Percentiles rank a stretch among this genome's conserved stretches.
Conservation (phyloP, 768 basidiomycete genomes). For the Amanita thiersii region DNA sequence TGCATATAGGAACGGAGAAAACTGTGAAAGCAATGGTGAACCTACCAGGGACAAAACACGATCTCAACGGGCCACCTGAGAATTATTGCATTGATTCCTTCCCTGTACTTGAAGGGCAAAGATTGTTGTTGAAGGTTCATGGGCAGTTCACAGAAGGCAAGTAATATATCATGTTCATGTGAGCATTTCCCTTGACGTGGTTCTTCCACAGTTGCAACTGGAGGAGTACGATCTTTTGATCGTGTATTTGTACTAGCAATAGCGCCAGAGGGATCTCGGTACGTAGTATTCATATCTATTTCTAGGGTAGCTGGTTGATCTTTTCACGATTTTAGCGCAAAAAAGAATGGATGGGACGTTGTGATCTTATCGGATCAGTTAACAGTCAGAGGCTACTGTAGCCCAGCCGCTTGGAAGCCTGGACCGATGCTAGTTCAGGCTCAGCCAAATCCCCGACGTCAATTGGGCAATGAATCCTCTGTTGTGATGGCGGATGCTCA, state of each 20-base stretch:
- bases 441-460: conserved; percentile 12
- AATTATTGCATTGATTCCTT: conserved; percentile 88
- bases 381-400: conserved; percentile 78
- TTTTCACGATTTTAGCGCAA: conserved; percentile 46
- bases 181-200: not conserved
- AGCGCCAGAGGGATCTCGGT: conserved; percentile 78
- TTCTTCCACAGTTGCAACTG: conserved; percentile 28
- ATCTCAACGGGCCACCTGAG: conserved; percentile 66
- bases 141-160: conserved; percentile 88
- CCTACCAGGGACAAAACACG: conserved; percentile 78
- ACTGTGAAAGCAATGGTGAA: conserved; percentile 49
- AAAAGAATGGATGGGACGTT: conserved; percentile 81
- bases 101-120: conserved; percentile 57
- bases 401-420: conserved; percentile 68
- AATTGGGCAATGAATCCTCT: conserved; percentile 19
- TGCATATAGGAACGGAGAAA: conserved; percentile 67
- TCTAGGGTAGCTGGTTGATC: conserved; percentile 6
- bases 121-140: conserved; percentile 70
- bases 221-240: conserved; percentile 88
- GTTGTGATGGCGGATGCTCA: conserved; percentile 16
- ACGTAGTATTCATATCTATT: conserved; percentile 25
- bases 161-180: conserved; percentile 17
- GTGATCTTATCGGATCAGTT: conserved; percentile 85
- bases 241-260: conserved; percentile 83
- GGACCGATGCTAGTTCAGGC: conserved; percentile 72